Evolutionary conservation across 2,329 filamentous ascomycete species (phyloP).

Genomic region (Hypoxylon sp.): DNA sequence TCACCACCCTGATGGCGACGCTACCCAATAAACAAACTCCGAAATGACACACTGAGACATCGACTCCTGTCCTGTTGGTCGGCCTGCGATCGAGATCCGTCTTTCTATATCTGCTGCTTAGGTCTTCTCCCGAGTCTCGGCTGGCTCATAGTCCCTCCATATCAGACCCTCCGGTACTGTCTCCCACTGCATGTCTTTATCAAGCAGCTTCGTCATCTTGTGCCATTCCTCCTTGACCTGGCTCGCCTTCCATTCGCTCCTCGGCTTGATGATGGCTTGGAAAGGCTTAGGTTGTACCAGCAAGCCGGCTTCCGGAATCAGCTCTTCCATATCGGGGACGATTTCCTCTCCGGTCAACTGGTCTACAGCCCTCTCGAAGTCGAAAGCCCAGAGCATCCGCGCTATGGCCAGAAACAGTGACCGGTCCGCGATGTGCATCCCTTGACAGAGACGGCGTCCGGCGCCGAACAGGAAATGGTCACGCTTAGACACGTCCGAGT

Average conservation of each 20-base stretch:
- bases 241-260: constrained; percentile 28
- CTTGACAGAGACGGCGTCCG: constrained; percentile 59
- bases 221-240: constrained; percentile 32
- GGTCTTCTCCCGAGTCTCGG: constrained; percentile 8
- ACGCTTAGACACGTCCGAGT: constrained; percentile 43
- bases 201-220: constrained; percentile 38
- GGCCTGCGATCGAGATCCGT: constrained; percentile 1
- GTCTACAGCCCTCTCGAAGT: constrained; percentile 45
- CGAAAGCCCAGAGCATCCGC: constrained; percentile 58
- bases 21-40: constrained; percentile 10
- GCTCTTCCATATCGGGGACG: constrained; percentile 30
- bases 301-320: constrained; percentile 28
- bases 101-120: constrained; percentile 8
- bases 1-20: constrained; percentile 3
- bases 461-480: constrained; percentile 46
- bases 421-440: constrained; percentile 44
- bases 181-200: constrained; percentile 42
- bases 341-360: constrained; percentile 32
- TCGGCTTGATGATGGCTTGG: constrained; percentile 33
- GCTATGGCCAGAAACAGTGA: constrained; percentile 50
- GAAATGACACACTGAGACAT: constrained; percentile 3
- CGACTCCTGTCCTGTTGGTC: constrained; percentile 9
- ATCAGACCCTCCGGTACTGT: constrained; percentile 37
- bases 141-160: constrained; percentile 36
- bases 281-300: constrained; percentile 33